Conservation (phyloP, 2,329 filamentous ascomycete genomes). For the Cytospora piceae region DNA sequence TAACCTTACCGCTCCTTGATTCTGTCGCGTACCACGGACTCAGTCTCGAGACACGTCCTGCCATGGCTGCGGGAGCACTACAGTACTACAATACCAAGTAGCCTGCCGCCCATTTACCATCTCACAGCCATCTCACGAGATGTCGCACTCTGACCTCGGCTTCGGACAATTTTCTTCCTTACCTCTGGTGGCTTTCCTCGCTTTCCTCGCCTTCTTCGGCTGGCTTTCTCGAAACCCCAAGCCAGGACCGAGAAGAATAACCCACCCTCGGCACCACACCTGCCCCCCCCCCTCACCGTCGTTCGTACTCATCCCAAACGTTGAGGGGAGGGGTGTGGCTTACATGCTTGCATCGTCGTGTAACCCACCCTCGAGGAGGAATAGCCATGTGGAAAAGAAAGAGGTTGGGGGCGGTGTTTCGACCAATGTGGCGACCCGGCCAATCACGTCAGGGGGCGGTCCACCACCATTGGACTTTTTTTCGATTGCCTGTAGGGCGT, state of each 20-base stretch:
- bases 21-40: neutral
- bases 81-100: neutral
- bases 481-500: conserved; percentile 18
- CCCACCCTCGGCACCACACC: neutral
- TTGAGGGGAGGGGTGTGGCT: neutral
- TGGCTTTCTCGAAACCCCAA: neutral
- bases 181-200: neutral
- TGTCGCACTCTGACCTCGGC: neutral
- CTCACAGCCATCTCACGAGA: neutral
- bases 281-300: neutral
- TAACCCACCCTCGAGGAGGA: neutral
- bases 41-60: neutral
- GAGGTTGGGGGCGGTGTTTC: conserved; percentile 22
- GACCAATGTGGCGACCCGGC: conserved; percentile 3
- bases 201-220: neutral
- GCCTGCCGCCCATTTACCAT: neutral
- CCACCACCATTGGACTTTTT: neutral
- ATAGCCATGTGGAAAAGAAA: neutral
- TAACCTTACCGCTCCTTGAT: conserved; percentile 20
- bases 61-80: neutral
- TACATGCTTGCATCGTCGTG: conserved; percentile 10
- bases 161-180: neutral
- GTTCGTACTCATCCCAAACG: neutral
- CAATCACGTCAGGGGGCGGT: conserved; percentile 5
- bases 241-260: neutral